These are phyloP conservation scores for Penicillium desertorum DNA, from an alignment of 495 filamentous ascomycete species.

Conservation along the genomic window DNA sequence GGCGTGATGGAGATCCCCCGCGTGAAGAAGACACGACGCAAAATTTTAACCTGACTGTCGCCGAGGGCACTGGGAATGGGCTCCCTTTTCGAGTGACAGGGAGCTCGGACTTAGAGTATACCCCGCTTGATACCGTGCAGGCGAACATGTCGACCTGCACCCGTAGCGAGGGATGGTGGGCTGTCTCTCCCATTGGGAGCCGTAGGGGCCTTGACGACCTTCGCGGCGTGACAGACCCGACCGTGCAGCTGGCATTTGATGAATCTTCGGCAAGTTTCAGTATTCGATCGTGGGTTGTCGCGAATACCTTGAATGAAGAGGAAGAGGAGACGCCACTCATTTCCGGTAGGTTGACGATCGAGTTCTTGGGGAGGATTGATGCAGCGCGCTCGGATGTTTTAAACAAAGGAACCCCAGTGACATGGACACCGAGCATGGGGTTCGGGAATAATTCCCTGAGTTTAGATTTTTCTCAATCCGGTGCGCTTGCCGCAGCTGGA, in stretches of 20 bases:
- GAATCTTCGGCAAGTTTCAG: not conserved
- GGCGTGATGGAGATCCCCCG: not conserved
- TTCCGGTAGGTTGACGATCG: not conserved
- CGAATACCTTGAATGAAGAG: not conserved
- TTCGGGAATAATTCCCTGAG: conserved; percentile 1
- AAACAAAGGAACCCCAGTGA: not conserved
- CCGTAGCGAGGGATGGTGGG: not conserved
- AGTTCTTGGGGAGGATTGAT: conserved; percentile 2
- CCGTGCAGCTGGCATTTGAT: not conserved
- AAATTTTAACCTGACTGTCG: not conserved
- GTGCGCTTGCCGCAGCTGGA: not conserved
- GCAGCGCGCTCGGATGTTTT: not conserved
- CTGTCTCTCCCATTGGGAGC: not conserved
- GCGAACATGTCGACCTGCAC: not conserved
- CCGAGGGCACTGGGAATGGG: not conserved
- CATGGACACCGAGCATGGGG: conserved; percentile 1
- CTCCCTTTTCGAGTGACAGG: not conserved
- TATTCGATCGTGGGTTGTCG: not conserved
- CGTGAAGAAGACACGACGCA: not conserved
- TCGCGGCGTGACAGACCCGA: not conserved
- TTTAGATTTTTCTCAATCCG: not conserved
- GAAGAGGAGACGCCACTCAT: not conserved
- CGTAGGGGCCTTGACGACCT: not conserved
- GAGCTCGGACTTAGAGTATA: not conserved
- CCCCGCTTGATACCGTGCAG: not conserved